These are phyloP conservation scores for Microstegium vimineum DNA, from an alignment of 176 grass and related monocot genomes.

Conservation along the genomic window DNA sequence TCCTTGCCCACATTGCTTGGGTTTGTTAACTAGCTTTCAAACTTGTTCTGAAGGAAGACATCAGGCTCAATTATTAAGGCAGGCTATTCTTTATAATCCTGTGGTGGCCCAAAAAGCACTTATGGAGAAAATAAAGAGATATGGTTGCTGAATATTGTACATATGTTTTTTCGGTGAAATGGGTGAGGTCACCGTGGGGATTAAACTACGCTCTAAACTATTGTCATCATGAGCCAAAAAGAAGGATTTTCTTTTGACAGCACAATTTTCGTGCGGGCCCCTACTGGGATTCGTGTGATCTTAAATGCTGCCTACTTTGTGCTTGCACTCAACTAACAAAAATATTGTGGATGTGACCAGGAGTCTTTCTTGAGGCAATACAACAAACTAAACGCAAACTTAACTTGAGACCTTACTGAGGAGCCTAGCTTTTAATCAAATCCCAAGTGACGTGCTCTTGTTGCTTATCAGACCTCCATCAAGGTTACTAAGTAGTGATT, in stretches of 20 bases:
- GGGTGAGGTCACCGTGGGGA: slow-evolving; percentile 63
- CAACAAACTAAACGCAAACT: slow-evolving; percentile 31
- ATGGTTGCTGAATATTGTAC: slow-evolving; percentile 48
- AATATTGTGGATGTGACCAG: slow-evolving; percentile 42
- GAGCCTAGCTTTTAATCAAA: slow-evolving; percentile 35
- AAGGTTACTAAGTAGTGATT: slow-evolving; percentile 24
- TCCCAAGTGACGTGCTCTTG: slow-evolving; percentile 23
- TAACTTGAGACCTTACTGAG: slow-evolving; percentile 37
- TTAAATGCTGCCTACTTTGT: slow-evolving; percentile 84
- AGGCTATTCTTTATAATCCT: slow-evolving; percentile 38
- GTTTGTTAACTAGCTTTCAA: slow-evolving; percentile 76
- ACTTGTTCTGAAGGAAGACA: slow-evolving; percentile 70
- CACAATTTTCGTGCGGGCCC: slow-evolving; percentile 77
- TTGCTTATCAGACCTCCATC: slow-evolving; percentile 31
- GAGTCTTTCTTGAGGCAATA: slow-evolving; percentile 35
- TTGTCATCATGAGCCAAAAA: slow-evolving; percentile 70
- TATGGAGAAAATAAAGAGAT: slow-evolving; percentile 47
- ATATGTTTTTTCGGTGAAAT: slow-evolving; percentile 34
- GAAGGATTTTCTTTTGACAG: slow-evolving; percentile 70
- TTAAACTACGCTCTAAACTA: slow-evolving; percentile 50
- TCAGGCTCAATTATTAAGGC: slow-evolving; percentile 79
- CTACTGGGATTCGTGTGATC: slow-evolving; percentile 74
- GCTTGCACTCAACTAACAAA: slow-evolving; percentile 63
- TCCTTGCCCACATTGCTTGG: slow-evolving; percentile 69
- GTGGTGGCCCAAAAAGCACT: slow-evolving; percentile 56